Percentiles rank a stretch among this genome's conserved stretches.
Evolutionary conservation across 78 protist species (phyloP).

Genomic region (Polysphondylium violaceum): DNA sequence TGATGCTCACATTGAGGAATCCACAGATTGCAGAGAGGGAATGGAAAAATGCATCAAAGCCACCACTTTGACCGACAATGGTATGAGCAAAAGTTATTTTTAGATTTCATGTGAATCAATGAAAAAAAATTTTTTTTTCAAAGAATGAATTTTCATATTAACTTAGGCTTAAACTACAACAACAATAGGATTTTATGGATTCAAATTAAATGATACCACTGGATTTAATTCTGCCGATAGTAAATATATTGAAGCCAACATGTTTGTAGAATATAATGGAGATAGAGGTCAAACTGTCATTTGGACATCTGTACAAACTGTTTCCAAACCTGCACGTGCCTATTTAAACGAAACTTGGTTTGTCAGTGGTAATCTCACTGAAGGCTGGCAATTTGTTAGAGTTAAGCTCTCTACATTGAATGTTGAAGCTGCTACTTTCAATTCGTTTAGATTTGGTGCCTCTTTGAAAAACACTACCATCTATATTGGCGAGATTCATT

Average conservation of each 20-base stretch:
- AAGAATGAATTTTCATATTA: no score
- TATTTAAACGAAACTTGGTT: background rate
- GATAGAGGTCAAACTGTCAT: background rate
- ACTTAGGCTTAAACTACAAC: no score
- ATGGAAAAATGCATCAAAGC: background rate
- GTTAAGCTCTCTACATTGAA: background rate
- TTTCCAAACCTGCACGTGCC: background rate
- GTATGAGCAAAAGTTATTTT: no score
- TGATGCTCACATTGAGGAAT: background rate
- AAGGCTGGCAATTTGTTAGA: conserved; percentile 13
- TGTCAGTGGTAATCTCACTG: background rate
- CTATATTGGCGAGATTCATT: background rate
- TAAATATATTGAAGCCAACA: conserved; percentile 3
- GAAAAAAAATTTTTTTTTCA: no score
- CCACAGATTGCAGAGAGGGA: background rate
- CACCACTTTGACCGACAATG: background rate
- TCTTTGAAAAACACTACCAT: background rate
- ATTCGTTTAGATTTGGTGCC: background rate
- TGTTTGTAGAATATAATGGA: background rate
- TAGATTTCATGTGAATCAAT: no score
- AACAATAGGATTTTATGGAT: conserved; percentile 22
- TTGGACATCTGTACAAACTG: background rate
- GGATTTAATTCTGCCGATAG: background rate
- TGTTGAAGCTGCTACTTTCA: background rate
- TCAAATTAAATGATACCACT: background rate